Evolutionary conservation across 805 yeast genomes (phyloP).

Genomic region (Cyberlindnera galapagoensis): DNA sequence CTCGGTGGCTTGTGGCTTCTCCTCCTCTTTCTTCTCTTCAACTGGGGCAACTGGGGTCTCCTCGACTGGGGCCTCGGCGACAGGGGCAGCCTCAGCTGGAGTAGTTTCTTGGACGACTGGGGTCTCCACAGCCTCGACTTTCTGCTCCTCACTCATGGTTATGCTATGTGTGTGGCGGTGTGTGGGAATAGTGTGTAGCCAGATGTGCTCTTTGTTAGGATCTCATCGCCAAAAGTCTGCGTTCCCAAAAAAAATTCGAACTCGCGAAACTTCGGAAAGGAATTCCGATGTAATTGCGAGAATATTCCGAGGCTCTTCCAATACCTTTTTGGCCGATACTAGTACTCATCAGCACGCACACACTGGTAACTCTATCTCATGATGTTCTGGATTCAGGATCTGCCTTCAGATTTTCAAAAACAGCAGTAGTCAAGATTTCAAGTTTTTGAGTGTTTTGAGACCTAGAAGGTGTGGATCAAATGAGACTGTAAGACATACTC

Average conservation of each 20-base stretch:
- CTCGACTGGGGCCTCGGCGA: conserved; percentile 2
- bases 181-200: neutral
- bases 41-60: conserved; percentile 3
- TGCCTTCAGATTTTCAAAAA: too few relatives aligned
- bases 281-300: too few relatives aligned
- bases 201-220: neutral
- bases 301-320: neutral
- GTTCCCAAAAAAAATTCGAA: too few relatives aligned
- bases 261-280: too few relatives aligned
- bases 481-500: too few relatives aligned
- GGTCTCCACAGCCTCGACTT: conserved; percentile 4
- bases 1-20: conserved; percentile 4
- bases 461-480: too few relatives aligned
- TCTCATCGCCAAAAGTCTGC: too few relatives aligned
- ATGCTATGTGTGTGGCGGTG: neutral
- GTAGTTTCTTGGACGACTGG: neutral
- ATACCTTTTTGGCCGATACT: neutral
- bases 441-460: too few relatives aligned
- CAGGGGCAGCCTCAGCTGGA: neutral
- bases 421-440: too few relatives aligned
- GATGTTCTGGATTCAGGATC: too few relatives aligned
- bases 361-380: too few relatives aligned
- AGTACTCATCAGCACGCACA: too few relatives aligned
- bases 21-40: conserved; percentile 8
- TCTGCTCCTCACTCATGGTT: conserved; percentile 5